Conservation (phyloP, 169 alveolate genomes). For the Eimeria zaria region DNA sequence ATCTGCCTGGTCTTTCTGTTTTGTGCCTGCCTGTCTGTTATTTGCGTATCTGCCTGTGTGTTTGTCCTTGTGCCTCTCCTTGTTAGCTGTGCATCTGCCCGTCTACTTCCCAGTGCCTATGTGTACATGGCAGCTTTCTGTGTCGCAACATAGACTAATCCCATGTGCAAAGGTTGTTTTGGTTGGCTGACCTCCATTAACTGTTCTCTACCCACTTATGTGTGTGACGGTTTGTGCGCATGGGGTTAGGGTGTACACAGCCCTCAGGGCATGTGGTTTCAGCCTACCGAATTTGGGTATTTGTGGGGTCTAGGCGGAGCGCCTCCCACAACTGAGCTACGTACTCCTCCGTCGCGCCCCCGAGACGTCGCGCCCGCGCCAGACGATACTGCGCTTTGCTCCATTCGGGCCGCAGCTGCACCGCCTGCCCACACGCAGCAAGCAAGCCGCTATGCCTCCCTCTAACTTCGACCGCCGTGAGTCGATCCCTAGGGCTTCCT, state of each 20-base stretch:
- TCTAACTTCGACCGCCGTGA: not conserved
- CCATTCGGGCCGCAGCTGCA: conserved; percentile 74
- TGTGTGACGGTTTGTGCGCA: not conserved
- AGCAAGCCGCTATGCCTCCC: not conserved
- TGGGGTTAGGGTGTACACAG: not conserved
- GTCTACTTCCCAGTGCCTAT: not conserved
- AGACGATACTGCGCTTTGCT: conserved; percentile 68
- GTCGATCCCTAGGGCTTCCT: not conserved
- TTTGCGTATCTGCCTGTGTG: not conserved
- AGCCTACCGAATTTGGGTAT: conserved; percentile 40
- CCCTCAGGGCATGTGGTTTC: not conserved
- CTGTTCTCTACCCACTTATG: not conserved
- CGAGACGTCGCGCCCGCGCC: conserved; percentile 59
- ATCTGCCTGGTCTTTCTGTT: too few relatives aligned
- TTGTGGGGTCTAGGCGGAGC: conserved; percentile 40
- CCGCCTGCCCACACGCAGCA: conserved; percentile 24
- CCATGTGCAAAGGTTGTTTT: not conserved
- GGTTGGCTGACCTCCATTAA: not conserved
- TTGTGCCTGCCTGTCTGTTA: not conserved
- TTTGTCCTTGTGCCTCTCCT: not conserved
- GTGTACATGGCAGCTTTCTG: not conserved
- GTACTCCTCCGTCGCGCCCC: conserved; percentile 50
- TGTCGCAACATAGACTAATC: not conserved
- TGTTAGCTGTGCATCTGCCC: not conserved
- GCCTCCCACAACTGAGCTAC: conserved; percentile 46